Conservation (phyloP, 805 yeast genomes). For the Myxozyma lipomycoides region DNA sequence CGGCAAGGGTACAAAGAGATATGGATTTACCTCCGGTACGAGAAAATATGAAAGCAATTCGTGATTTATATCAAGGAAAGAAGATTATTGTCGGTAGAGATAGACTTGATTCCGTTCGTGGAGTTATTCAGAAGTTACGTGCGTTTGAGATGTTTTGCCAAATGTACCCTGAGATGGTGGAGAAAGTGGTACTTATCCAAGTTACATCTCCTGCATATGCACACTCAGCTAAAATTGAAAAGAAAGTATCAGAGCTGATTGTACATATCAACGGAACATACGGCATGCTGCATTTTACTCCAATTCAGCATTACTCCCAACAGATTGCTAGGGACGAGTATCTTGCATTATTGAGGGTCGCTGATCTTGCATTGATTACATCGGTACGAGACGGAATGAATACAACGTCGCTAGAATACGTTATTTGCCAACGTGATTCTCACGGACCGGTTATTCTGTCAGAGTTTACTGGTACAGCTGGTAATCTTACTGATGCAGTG, state of each 20-base stretch:
- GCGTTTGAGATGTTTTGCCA: constrained; percentile 86
- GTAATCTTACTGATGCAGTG: constrained; percentile 43
- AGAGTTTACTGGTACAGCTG: constrained; percentile 90
- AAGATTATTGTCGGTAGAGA: constrained; percentile 92
- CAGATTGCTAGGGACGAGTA: constrained; percentile 85
- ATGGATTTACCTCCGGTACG: constrained; percentile 43
- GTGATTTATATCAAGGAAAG: constrained; percentile 41
- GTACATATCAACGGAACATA: constrained; percentile 77
- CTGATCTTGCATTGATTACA: constrained; percentile 85
- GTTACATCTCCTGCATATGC: constrained; percentile 78
- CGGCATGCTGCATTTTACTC: constrained; percentile 77
- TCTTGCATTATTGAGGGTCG: constrained; percentile 78
- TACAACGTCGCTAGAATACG: constrained; percentile 89
- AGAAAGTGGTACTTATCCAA: constrained; percentile 82
- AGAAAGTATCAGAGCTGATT: constrained; percentile 77
- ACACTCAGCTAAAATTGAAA: constrained; percentile 61
- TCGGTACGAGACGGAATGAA: constrained; percentile 95
- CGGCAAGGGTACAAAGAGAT: constrained; percentile 60
- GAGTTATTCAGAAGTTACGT: constrained; percentile 87
- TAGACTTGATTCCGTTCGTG: constrained; percentile 84
- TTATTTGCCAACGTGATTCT: constrained; percentile 70
- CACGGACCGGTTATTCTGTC: constrained; percentile 79
- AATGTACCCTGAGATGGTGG: constrained; percentile 90
- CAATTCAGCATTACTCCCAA: constrained; percentile 90
- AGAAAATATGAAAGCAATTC: constrained; percentile 60